A percentile compares a stretch with the other conserved stretches of the same genome.
phyloP scores from a whole-genome alignment of 2,329 filamentous ascomycete species.

The Verticillium longisporum region DNA sequence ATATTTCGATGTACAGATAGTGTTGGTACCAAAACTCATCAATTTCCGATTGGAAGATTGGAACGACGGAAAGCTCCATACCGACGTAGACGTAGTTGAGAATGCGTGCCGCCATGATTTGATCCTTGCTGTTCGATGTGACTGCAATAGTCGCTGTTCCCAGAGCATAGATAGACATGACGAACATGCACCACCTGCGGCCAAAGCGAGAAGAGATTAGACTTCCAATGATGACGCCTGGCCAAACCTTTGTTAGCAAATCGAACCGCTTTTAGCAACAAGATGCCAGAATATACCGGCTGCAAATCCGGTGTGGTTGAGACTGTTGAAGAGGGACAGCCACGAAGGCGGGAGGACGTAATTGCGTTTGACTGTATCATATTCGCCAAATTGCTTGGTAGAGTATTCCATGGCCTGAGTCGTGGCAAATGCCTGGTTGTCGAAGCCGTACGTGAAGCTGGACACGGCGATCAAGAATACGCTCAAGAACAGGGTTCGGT shows the following conservation, averaged over 20 bases:
- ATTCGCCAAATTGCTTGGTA: slow-evolving; percentile 23
- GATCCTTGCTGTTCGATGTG: slow-evolving; percentile 19
- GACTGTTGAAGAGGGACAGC: slow-evolving; percentile 27
- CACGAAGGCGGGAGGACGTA: slow-evolving; percentile 23
- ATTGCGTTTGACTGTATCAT: slow-evolving; percentile 11
- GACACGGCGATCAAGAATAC: slow-evolving; percentile 25
- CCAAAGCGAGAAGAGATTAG: slow-evolving; percentile 16
- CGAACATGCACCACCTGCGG: slow-evolving; percentile 17
- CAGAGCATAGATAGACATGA: slow-evolving; percentile 15
- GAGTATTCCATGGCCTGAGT: slow-evolving; percentile 29
- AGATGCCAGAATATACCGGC: slow-evolving; percentile 12
- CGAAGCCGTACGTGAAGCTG: slow-evolving; percentile 31
- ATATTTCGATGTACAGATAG: no score
- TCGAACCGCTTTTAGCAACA: not conserved
- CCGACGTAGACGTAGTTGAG: slow-evolving; percentile 31
- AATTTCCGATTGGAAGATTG: slow-evolving; percentile 28
- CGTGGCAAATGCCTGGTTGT: slow-evolving; percentile 27
- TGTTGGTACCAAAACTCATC: not conserved
- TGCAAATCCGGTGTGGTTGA: slow-evolving; percentile 27
- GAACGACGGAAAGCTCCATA: slow-evolving; percentile 30
- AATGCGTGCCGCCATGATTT: slow-evolving; percentile 26
- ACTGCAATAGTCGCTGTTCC: slow-evolving; percentile 23
- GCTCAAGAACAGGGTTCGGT: slow-evolving; percentile 11
- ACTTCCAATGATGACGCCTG: slow-evolving; percentile 16
- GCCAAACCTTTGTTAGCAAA: not conserved